Percentiles rank a stretch among this genome's conserved stretches.
Conservation (phyloP, 2,329 filamentous ascomycete species). For the Colletotrichum sidae region DNA sequence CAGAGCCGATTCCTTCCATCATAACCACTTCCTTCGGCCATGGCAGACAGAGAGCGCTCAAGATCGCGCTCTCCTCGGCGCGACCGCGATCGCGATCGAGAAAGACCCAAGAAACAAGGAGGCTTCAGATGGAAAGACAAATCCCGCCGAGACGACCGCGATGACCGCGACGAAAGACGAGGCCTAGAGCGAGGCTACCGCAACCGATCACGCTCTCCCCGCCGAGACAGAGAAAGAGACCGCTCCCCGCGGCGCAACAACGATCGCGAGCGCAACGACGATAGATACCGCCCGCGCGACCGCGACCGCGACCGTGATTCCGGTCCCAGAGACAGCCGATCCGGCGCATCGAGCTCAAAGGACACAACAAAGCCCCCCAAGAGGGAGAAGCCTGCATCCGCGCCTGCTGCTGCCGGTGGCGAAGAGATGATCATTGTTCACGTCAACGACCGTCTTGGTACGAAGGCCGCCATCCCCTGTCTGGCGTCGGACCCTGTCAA, state of each 20-base stretch:
- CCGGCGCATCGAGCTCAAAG: slow-evolving; percentile 44
- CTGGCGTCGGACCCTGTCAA: slow-evolving; percentile 85
- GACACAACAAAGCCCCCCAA: slow-evolving; percentile 43
- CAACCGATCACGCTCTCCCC: slow-evolving; percentile 55
- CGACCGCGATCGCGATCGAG: slow-evolving; percentile 30
- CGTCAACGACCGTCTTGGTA: slow-evolving; percentile 94
- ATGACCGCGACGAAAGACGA: slow-evolving; percentile 50
- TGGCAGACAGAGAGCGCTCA: slow-evolving; percentile 33
- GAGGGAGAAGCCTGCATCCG: slow-evolving; percentile 45
- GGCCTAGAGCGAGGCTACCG: slow-evolving; percentile 64
- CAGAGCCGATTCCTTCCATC: not conserved
- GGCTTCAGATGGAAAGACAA: slow-evolving; percentile 71
- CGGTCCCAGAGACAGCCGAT: slow-evolving; percentile 42
- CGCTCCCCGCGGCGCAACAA: slow-evolving; percentile 32
- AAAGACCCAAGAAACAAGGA: slow-evolving; percentile 34
- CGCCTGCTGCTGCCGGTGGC: slow-evolving; percentile 49
- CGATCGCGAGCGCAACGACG: slow-evolving; percentile 52
- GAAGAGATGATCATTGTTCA: slow-evolving; percentile 95
- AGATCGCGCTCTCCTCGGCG: slow-evolving; percentile 37
- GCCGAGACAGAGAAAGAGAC: slow-evolving; percentile 42
- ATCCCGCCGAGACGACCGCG: slow-evolving; percentile 57
- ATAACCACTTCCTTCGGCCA: slow-evolving; percentile 4
- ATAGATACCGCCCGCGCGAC: slow-evolving; percentile 44
- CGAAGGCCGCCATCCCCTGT: slow-evolving; percentile 94
- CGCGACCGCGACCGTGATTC: slow-evolving; percentile 39